phyloP scores from a whole-genome alignment of 2,329 filamentous ascomycete genomes.

The Alternaria panax region DNA sequence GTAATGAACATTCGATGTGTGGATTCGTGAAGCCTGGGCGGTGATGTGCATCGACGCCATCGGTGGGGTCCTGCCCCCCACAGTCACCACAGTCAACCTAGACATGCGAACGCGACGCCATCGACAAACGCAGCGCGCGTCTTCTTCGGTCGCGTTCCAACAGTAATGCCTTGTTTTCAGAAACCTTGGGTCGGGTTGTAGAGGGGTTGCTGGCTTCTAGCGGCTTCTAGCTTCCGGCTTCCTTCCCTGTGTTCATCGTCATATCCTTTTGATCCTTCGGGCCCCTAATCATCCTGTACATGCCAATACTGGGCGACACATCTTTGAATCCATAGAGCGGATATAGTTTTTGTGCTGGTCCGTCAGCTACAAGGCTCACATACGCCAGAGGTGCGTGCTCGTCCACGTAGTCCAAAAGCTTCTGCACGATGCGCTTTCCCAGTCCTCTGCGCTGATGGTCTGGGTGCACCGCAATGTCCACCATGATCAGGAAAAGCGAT shows the following conservation, averaged over 20 bases:
- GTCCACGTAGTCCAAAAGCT: constrained; percentile 53
- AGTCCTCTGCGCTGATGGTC: constrained; percentile 59
- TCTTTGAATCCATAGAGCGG: constrained; percentile 58
- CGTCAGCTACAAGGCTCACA: constrained; percentile 58
- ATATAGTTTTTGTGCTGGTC: constrained; percentile 56
- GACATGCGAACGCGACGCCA: not conserved
- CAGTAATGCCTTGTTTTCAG: not conserved
- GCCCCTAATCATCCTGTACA: constrained; percentile 37
- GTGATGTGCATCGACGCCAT: constrained; percentile 10
- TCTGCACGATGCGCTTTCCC: constrained; percentile 56
- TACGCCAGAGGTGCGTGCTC: constrained; percentile 53
- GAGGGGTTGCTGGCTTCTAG: not conserved
- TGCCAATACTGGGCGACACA: constrained; percentile 39
- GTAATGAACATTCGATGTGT: constrained; percentile 4
- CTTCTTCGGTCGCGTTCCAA: not conserved
- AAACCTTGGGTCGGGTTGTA: not conserved
- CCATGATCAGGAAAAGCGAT: constrained; percentile 60
- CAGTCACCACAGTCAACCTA: not conserved
- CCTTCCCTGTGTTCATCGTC: not conserved
- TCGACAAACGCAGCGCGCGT: not conserved
- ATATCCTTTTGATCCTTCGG: constrained; percentile 19
- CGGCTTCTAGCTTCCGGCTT: not conserved
- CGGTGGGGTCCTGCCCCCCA: constrained; percentile 9
- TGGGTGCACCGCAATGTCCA: constrained; percentile 61
- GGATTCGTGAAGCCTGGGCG: constrained; percentile 6